Evolutionary conservation across 257 asterid species (phyloP).

Genomic region (Nicotiana tomentosiformis): DNA sequence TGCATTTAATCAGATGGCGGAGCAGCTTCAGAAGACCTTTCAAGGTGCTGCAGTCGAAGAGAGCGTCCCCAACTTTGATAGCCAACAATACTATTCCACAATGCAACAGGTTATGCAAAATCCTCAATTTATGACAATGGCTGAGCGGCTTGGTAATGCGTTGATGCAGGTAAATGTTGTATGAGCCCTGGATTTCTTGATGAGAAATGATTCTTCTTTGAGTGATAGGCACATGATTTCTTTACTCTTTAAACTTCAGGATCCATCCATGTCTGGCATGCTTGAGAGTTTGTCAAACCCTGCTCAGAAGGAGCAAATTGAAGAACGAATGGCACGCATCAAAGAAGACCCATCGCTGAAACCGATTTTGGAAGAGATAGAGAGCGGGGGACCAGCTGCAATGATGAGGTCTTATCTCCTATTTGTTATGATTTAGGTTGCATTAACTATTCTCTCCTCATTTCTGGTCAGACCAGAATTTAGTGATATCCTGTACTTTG

Average conservation of each 20-base stretch:
- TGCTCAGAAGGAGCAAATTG: conserved; percentile 71
- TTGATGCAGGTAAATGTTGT: conserved; percentile 65
- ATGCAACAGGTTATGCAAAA: conserved; percentile 99
- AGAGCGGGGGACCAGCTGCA: conserved; percentile 97
- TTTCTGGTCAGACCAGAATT: not conserved
- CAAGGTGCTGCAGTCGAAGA: conserved; percentile 74
- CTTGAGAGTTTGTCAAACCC: conserved; percentile 89
- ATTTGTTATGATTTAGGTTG: not conserved
- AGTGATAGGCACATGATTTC: not conserved
- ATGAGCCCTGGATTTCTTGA: conserved; percentile 7
- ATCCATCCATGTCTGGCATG: conserved; percentile 96
- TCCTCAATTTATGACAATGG: conserved; percentile 95
- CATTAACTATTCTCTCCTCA: not conserved
- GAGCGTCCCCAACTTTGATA: conserved; percentile 74
- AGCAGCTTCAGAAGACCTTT: conserved; percentile 90
- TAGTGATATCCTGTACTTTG: not conserved
- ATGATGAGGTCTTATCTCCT: conserved; percentile 76
- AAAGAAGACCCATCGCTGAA: conserved; percentile 94
- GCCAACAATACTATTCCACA: conserved; percentile 74
- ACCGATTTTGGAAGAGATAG: conserved; percentile 94
- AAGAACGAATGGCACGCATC: conserved; percentile 76
- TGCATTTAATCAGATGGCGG: conserved; percentile 92
- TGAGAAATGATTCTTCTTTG: not conserved
- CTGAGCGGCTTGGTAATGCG: conserved; percentile 88
- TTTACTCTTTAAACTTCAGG: conserved; percentile 35